Evolutionary conservation across 768 basidiomycete species (phyloP).

Genomic region (Amanita rimosa): DNA sequence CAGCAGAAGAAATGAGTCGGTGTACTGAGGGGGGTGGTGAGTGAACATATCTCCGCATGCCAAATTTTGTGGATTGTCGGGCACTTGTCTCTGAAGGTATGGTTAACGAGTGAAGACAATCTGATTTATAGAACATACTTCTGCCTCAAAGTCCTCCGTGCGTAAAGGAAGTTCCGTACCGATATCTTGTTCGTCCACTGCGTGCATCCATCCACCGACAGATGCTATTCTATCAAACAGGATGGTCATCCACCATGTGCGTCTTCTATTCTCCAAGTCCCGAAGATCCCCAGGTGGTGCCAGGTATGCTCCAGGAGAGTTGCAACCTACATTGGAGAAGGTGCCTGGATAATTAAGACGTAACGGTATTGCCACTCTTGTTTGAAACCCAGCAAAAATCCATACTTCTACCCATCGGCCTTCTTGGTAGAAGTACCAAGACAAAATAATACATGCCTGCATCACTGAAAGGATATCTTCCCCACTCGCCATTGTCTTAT

Average conservation of each 20-base stretch:
- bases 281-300: conserved; percentile 66
- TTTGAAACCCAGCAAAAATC: conserved; percentile 84
- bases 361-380: conserved; percentile 69
- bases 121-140: conserved; percentile 33
- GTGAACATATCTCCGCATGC: conserved; percentile 52
- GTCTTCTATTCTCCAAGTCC: conserved; percentile 67
- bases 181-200: conserved; percentile 72
- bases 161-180: conserved; percentile 77
- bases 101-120: not conserved
- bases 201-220: conserved; percentile 80
- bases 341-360: conserved; percentile 83
- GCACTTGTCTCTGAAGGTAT: conserved; percentile 38
- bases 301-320: conserved; percentile 69
- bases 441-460: conserved; percentile 78
- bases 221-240: conserved; percentile 76
- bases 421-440: conserved; percentile 89
- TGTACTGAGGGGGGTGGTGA: conserved; percentile 64
- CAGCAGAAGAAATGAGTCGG: conserved; percentile 71
- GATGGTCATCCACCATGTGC: conserved; percentile 90
- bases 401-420: conserved; percentile 87
- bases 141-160: conserved; percentile 63
- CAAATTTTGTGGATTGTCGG: conserved; percentile 70
- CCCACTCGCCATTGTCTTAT: conserved; percentile 83
- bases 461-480: conserved; percentile 80
- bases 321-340: conserved; percentile 54